Evolutionary conservation across 1,284 basidiomycete species (phyloP).

Genomic region (Irpex lacteus): DNA sequence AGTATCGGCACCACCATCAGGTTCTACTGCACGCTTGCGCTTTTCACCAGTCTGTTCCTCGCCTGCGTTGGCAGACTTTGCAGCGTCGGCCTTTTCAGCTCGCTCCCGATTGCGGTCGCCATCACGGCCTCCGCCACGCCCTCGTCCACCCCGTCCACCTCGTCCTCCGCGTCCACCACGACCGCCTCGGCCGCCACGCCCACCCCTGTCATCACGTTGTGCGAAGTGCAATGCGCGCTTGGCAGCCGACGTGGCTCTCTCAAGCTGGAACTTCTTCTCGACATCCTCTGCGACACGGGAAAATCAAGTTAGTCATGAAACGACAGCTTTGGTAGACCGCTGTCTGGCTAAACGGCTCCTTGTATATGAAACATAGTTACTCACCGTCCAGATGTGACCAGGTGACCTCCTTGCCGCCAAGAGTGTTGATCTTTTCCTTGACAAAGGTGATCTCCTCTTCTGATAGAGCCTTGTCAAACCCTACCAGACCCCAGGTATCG

Average conservation of each 20-base stretch:
- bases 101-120: conserved; percentile 24
- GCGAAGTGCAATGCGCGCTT: conserved; percentile 35
- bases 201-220: conserved; percentile 30
- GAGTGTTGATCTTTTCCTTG: conserved; percentile 56
- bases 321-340: background rate
- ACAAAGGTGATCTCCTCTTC: conserved; percentile 67
- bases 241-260: conserved; percentile 67
- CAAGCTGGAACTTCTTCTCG: conserved; percentile 69
- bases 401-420: conserved; percentile 59
- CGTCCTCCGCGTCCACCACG: conserved; percentile 45
- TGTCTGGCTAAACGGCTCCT: background rate
- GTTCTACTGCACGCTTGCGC: conserved; percentile 70
- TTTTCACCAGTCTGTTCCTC: conserved; percentile 58
- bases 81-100: conserved; percentile 19
- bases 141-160: conserved; percentile 38
- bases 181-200: conserved; percentile 34
- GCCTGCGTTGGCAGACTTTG: conserved; percentile 14
- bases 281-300: conserved; percentile 44
- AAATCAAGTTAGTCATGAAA: background rate
- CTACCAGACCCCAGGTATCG: conserved; percentile 41
- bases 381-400: conserved; percentile 62
- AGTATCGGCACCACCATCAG: conserved; percentile 67
- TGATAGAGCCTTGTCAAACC: conserved; percentile 57
- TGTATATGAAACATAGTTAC: conserved; percentile 18
- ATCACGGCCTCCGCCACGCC: conserved; percentile 29